Evolutionary conservation across 768 basidiomycete genomes (phyloP).

Genomic region (Suillus hirtellus): DNA sequence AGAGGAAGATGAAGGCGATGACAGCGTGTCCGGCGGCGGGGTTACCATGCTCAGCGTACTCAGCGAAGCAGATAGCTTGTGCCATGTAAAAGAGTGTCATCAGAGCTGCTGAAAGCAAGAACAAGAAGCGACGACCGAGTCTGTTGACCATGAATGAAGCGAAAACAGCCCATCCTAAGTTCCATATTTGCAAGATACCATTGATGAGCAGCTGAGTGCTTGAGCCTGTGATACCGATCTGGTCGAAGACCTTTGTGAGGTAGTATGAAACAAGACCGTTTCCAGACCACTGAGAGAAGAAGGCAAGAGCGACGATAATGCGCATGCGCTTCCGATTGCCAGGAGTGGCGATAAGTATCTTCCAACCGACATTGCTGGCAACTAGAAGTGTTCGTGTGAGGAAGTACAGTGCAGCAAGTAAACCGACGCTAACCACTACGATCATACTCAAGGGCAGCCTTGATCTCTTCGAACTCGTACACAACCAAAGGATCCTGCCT

Average conservation of each 20-base stretch:
- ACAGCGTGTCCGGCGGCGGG: conserved; percentile 61
- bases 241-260: conserved; percentile 68
- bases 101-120: conserved; percentile 56
- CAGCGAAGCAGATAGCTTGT: conserved; percentile 67
- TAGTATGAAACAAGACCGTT: conserved; percentile 86
- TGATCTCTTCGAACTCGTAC: conserved; percentile 82
- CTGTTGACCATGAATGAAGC: conserved; percentile 65
- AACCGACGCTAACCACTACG: conserved; percentile 33
- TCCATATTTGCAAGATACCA: conserved; percentile 84
- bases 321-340: conserved; percentile 78
- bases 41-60: conserved; percentile 46
- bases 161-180: conserved; percentile 58
- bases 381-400: conserved; percentile 32
- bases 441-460: conserved; percentile 72
- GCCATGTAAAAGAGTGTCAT: conserved; percentile 69
- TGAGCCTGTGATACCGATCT: conserved; percentile 63
- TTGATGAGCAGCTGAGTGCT: conserved; percentile 79
- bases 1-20: conserved; percentile 84
- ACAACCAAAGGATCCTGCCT: conserved; percentile 66
- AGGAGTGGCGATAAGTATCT: conserved; percentile 59
- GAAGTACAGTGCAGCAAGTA: background rate
- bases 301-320: conserved; percentile 75
- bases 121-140: conserved; percentile 69
- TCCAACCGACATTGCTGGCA: conserved; percentile 64
- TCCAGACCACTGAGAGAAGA: conserved; percentile 87